Percentiles rank a stretch among this genome's conserved stretches.
Evolutionary conservation across 1,284 basidiomycete species (phyloP).

Genomic region (Boletus coffeatus): DNA sequence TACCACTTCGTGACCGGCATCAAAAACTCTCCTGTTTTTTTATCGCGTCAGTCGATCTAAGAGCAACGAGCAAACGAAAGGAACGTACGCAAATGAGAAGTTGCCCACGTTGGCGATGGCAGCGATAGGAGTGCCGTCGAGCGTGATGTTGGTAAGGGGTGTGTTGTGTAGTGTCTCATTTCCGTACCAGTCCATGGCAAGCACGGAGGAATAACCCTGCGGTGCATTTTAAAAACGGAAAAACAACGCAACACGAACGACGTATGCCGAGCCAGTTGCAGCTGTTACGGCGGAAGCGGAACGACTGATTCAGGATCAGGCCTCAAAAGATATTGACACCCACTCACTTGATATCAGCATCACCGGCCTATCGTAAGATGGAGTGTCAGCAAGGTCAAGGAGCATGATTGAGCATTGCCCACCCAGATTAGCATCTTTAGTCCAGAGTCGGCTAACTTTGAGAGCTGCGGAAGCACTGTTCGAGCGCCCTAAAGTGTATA

Average conservation of each 20-base stretch:
- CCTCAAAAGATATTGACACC: neutral
- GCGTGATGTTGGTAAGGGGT: conserved; percentile 54
- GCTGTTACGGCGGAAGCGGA: conserved; percentile 26
- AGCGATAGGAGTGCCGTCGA: conserved; percentile 45
- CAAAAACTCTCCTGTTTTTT: no score
- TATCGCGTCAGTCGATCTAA: no score
- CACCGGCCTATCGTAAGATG: conserved; percentile 43
- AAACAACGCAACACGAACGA: no score
- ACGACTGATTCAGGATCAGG: neutral
- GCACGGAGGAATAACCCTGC: conserved; percentile 41
- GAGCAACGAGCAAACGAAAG: neutral
- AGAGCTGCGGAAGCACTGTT: conserved; percentile 48
- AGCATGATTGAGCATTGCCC: conserved; percentile 8
- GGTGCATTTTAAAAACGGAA: neutral
- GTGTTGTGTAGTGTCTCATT: conserved; percentile 42
- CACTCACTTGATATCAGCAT: conserved; percentile 57
- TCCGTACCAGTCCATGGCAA: conserved; percentile 62
- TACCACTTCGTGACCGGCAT: no score
- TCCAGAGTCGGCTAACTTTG: conserved; percentile 42
- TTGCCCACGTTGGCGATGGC: conserved; percentile 58
- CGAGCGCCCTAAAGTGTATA: conserved; percentile 41
- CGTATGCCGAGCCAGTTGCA: conserved; percentile 59
- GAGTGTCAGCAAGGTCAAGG: neutral
- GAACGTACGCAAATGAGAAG: conserved; percentile 54
- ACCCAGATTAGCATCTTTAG: conserved; percentile 53